Evolutionary conservation across 2,329 filamentous ascomycete species (phyloP).

Genomic region (Capronia coronata): DNA sequence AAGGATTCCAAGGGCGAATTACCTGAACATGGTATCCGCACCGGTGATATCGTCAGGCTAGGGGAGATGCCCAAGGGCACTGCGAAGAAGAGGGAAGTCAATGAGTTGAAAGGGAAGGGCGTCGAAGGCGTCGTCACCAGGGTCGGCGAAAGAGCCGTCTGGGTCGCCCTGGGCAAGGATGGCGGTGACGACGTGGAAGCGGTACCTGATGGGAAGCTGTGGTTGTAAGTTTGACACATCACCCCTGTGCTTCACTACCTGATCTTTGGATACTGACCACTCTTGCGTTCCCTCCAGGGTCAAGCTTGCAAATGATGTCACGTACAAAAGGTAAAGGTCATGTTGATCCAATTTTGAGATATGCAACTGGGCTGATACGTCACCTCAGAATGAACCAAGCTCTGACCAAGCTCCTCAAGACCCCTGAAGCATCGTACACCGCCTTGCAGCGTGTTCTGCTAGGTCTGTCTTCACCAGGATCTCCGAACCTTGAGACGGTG

Average conservation of each 20-base stretch:
- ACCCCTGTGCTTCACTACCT: too few species aligned
- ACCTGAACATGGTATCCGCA: slow-evolving; percentile 43
- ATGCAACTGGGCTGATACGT: background rate
- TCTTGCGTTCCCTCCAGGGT: too few species aligned
- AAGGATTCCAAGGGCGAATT: slow-evolving; percentile 30
- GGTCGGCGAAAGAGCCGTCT: slow-evolving; percentile 38
- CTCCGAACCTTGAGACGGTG: slow-evolving; percentile 42
- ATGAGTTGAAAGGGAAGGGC: slow-evolving; percentile 31
- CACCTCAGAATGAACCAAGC: slow-evolving; percentile 53
- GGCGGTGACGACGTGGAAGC: slow-evolving; percentile 42
- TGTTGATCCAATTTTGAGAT: slow-evolving; percentile 16
- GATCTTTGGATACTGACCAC: too few species aligned
- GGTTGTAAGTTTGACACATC: slow-evolving; percentile 54
- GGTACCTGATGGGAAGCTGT: slow-evolving; percentile 52
- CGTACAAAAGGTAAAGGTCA: slow-evolving; percentile 53
- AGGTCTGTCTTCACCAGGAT: slow-evolving; percentile 50
- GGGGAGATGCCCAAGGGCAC: slow-evolving; percentile 36
- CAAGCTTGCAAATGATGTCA: slow-evolving; percentile 61
- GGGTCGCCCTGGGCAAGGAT: slow-evolving; percentile 40
- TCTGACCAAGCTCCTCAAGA: slow-evolving; percentile 54
- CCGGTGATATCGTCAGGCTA: slow-evolving; percentile 44
- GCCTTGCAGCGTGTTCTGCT: slow-evolving; percentile 56
- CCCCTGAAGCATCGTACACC: slow-evolving; percentile 50
- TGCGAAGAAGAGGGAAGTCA: slow-evolving; percentile 32
- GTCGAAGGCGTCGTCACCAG: slow-evolving; percentile 44